These are phyloP conservation scores for Populus deltoides DNA, from an alignment of 345 rosid species.

Conservation along the genomic window DNA sequence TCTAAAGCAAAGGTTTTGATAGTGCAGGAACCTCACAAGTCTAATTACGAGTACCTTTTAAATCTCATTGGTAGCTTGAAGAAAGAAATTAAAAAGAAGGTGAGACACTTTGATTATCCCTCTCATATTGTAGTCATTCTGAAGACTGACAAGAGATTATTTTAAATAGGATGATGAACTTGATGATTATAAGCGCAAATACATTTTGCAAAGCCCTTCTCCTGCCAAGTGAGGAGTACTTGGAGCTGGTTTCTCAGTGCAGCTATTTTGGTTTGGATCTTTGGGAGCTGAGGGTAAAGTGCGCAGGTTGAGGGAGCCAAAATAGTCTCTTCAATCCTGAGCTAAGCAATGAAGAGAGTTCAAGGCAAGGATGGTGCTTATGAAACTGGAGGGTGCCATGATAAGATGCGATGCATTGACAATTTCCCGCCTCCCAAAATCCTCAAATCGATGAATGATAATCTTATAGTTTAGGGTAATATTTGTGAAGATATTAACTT, in stretches of 20 bases:
- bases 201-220: background rate
- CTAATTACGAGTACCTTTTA: slow-evolving; percentile 5
- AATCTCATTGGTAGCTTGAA: slow-evolving; percentile 12
- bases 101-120: background rate
- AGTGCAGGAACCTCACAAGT: background rate
- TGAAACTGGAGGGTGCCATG: background rate
- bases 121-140: background rate
- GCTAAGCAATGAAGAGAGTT: background rate
- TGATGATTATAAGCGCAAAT: background rate
- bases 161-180: slow-evolving; percentile 1
- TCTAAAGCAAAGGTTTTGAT: background rate
- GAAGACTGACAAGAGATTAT: background rate
- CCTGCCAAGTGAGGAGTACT: background rate
- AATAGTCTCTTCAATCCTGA: background rate
- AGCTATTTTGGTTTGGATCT: background rate
- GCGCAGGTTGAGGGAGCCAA: background rate
- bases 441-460: background rate
- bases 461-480: background rate
- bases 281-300: background rate
- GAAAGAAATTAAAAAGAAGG: slow-evolving; percentile 10
- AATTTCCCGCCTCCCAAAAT: background rate
- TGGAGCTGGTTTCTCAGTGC: background rate
- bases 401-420: background rate
- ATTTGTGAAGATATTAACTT: background rate
- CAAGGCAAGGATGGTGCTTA: background rate